phyloP scores from a whole-genome alignment of 306 rosid genomes.

The Senna siamea region DNA sequence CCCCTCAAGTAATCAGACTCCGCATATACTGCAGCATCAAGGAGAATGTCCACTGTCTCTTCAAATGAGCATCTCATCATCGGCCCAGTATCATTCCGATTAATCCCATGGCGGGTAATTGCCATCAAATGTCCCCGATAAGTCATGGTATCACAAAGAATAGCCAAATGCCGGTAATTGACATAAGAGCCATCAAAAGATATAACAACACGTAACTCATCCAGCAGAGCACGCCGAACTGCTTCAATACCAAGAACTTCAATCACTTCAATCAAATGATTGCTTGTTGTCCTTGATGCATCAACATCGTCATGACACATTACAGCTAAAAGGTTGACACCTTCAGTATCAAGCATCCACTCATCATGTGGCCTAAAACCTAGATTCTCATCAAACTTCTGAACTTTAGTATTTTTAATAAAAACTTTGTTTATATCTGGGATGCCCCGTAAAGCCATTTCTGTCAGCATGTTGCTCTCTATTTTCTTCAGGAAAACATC shows the following conservation, averaged over 20 bases:
- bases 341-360: conserved; percentile 99
- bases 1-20: conserved; percentile 91
- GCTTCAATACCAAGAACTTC: conserved; percentile 99
- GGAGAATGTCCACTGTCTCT: conserved; percentile 97
- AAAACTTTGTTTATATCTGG: conserved; percentile 94
- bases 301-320: conserved; percentile 95
- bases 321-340: conserved; percentile 94
- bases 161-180: conserved; percentile 93
- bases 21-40: conserved; percentile 95
- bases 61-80: conserved; percentile 99
- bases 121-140: conserved; percentile 99
- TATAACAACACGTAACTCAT: conserved; percentile 92
- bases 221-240: conserved; percentile 83
- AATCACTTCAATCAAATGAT: conserved; percentile 94
- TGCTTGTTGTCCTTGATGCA: conserved; percentile 88
- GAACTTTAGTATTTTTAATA: conserved; percentile 78
- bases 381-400: conserved; percentile 78
- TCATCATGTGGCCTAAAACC: conserved; percentile 93
- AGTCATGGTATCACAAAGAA: conserved; percentile 98
- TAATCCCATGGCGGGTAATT: conserved; percentile 97
- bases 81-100: conserved; percentile 95
- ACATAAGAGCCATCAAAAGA: conserved; percentile 99
- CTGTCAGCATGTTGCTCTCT: conserved; percentile 97
- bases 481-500: conserved; percentile 95
- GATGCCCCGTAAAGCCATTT: conserved; percentile 96